Percentiles rank a stretch among this genome's conserved stretches.
Evolutionary conservation across 768 basidiomycete genomes (phyloP).

Genomic region (Boletus subparvulus): DNA sequence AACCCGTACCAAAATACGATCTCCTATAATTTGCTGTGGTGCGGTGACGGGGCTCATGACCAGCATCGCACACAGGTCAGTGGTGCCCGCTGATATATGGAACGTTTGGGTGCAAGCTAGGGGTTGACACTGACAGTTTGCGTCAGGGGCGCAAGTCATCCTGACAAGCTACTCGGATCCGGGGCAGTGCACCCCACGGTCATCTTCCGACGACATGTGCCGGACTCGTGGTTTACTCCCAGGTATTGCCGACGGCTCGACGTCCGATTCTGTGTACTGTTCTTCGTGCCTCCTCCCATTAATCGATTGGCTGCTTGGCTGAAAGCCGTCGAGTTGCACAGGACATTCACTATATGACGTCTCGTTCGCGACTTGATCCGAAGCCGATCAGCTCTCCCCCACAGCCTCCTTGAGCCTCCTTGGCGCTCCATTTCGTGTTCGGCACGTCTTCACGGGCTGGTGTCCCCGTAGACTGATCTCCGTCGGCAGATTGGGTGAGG

Average conservation of each 20-base stretch:
- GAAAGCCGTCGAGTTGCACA: background rate
- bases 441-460: background rate
- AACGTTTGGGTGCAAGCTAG: background rate
- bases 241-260: background rate
- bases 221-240: background rate
- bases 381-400: background rate
- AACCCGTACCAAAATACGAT: background rate
- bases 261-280: background rate
- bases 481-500: background rate
- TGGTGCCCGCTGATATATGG: background rate
- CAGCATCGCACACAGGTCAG: conserved; percentile 14
- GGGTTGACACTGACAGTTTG: background rate
- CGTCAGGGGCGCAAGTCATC: background rate
- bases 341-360: background rate
- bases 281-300: background rate
- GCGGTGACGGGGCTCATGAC: background rate
- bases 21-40: too few species aligned
- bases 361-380: conserved; percentile 3
- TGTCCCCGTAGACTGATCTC: conserved; percentile 2
- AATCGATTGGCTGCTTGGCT: background rate
- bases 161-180: background rate
- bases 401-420: background rate
- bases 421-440: background rate
- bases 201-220: too few species aligned
- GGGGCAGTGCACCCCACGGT: background rate